Conservation (phyloP, 1,284 basidiomycete genomes). For the Naganishia albida region DNA sequence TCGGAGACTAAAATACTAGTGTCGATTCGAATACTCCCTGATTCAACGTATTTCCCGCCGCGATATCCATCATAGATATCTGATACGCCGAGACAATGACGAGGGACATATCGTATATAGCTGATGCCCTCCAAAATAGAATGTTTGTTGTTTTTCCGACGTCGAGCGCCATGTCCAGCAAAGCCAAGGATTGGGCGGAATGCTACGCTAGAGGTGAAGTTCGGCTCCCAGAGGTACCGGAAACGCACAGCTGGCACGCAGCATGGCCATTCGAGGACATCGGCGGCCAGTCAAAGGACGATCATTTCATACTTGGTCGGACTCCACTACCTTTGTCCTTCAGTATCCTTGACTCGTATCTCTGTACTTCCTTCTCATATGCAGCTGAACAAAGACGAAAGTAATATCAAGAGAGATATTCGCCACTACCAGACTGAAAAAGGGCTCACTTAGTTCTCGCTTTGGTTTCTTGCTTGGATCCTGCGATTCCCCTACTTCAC, state of each 20-base stretch:
- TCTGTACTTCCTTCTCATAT: slow-evolving; percentile 32
- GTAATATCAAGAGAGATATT: slow-evolving; percentile 1
- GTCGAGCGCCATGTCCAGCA: too few relatives aligned
- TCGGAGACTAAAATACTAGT: too few relatives aligned
- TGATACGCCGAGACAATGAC: too few relatives aligned
- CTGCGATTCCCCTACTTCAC: slow-evolving; percentile 4
- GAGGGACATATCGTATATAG: too few relatives aligned
- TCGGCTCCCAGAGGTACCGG: too few relatives aligned
- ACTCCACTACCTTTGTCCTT: slow-evolving; percentile 33
- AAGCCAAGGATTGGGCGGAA: too few relatives aligned
- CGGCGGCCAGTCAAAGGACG: not conserved
- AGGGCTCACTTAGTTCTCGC: slow-evolving; percentile 25
- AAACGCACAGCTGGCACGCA: not conserved
- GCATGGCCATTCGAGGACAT: not conserved
- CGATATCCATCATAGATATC: too few relatives aligned
- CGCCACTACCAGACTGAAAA: not conserved
- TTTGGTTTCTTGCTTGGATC: slow-evolving; percentile 31
- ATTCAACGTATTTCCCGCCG: too few relatives aligned
- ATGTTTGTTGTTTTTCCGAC: too few relatives aligned
- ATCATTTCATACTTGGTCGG: slow-evolving; percentile 33
- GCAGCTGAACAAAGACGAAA: slow-evolving; percentile 7
- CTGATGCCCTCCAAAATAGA: too few relatives aligned
- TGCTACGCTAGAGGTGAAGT: too few relatives aligned
- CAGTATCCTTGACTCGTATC: slow-evolving; percentile 31
- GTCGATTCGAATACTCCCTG: too few relatives aligned